Evolutionary conservation across 164 flowering plant species (phyloP), one percentile per base, ranked within the genome.

Genomic region (Liquidambar formosana): DNA sequence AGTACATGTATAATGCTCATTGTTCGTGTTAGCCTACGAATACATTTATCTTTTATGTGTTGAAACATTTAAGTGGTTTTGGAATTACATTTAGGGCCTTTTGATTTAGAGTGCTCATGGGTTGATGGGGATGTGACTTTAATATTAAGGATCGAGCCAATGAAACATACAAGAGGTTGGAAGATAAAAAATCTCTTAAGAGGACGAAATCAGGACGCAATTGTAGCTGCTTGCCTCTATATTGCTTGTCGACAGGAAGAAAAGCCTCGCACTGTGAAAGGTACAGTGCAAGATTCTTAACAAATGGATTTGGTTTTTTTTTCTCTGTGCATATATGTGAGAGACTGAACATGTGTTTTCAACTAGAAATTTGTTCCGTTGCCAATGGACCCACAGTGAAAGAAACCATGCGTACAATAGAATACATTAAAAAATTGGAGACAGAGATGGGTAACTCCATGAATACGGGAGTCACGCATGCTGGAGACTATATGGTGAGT

Each of bases 161-260:
- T 74, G 90, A 89, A 76, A 87, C 86, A 53, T 89, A 83, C 61
- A 87, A 89, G 75, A 87, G 81, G 81, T 85, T 87, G 52, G 91
- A 86, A 74, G 91, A 89, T 77, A 86, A 79, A 53, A 88, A 88
- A 63, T 80, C 90, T 59, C 73, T 80, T 44, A 77, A n/a, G 85
- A 72, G 92, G 92, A 69, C 82, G 89, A 72, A 89, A 86, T 75
- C 89, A 82, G 77, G 88, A 88, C 59, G 88, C 90, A 12, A 67
- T 88, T 15, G 78, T 81, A 71, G 94, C 92, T 71, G 94, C 92
- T 63, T 89, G 92, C 79, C 74, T 89, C 43, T 86, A 86, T 60
- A 79, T 89, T 71, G 89, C 92, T 68, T 89, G 94, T 73, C 79
- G 90, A 66, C 89, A 84, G 67, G 92, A 89, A 69, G 83, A 67